These are phyloP conservation scores for Kwoniella shandongensis DNA, from an alignment of 768 basidiomycete species.

Conservation along the genomic window DNA sequence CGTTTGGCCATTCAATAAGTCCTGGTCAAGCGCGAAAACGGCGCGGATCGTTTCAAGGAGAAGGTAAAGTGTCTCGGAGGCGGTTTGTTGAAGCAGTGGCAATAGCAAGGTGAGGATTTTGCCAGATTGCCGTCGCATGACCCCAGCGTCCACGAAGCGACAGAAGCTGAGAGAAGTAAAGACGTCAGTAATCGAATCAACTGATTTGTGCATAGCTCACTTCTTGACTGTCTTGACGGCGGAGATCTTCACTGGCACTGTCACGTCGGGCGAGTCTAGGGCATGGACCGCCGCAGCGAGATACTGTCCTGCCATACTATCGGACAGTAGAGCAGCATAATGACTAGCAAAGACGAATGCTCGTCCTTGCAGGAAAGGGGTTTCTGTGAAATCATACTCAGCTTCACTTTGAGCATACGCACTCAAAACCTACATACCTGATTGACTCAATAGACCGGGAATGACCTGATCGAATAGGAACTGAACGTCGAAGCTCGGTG, in stretches of 20 bases:
- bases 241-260: constrained; percentile 87
- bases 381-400: constrained; percentile 61
- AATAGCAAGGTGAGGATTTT: constrained; percentile 77
- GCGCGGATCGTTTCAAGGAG: constrained; percentile 82
- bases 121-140: constrained; percentile 65
- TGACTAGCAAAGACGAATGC: constrained; percentile 93
- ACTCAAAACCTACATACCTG: constrained; percentile 59
- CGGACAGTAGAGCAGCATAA: constrained; percentile 71
- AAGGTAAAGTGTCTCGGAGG: constrained; percentile 84
- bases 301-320: constrained; percentile 76
- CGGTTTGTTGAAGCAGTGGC: constrained; percentile 74
- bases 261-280: constrained; percentile 69
- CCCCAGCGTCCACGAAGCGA: constrained; percentile 59
- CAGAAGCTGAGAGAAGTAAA: constrained; percentile 53
- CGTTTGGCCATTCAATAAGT: constrained; percentile 58
- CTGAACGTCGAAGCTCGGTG: constrained; percentile 73
- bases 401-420: not conserved
- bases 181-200: constrained; percentile 63
- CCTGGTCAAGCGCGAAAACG: constrained; percentile 70
- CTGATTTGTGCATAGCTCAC: too few relatives aligned
- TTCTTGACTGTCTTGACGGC: constrained; percentile 92
- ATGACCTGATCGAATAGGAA: constrained; percentile 73
- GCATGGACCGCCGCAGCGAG: constrained; percentile 82
- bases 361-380: constrained; percentile 90
- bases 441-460: constrained; percentile 68